Evolutionary conservation across 2,329 filamentous ascomycete genomes (phyloP).

Genomic region (Penicillium sp.): DNA sequence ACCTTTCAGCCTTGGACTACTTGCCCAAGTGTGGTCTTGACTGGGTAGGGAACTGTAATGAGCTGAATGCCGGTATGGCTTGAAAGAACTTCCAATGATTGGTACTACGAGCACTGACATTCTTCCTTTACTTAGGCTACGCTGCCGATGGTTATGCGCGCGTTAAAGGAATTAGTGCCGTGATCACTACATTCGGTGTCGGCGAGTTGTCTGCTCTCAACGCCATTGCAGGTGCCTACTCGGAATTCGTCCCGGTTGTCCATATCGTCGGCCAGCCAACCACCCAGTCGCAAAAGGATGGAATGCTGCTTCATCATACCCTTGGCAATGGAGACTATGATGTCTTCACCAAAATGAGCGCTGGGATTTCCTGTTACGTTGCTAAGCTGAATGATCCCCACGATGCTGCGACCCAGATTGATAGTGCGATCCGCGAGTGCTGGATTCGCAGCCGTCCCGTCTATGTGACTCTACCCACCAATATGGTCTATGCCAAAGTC

Average conservation of each 20-base stretch:
- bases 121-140: constrained; percentile 53
- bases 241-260: constrained; percentile 69
- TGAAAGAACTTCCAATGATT: not conserved
- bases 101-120: not conserved
- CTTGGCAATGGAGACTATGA: constrained; percentile 77
- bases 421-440: constrained; percentile 73
- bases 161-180: constrained; percentile 67
- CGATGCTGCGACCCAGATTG: constrained; percentile 73
- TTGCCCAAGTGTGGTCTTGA: constrained; percentile 54
- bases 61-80: constrained; percentile 56
- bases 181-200: constrained; percentile 76
- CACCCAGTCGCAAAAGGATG: constrained; percentile 48
- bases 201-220: constrained; percentile 69
- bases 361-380: constrained; percentile 68
- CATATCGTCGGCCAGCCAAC: constrained; percentile 60
- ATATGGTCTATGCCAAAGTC: constrained; percentile 75
- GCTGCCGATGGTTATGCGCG: constrained; percentile 79
- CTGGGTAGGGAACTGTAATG: constrained; percentile 64
- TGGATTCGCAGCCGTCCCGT: constrained; percentile 74
- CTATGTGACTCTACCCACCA: constrained; percentile 79
- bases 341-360: constrained; percentile 78
- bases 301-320: constrained; percentile 63
- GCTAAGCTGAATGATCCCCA: constrained; percentile 69
- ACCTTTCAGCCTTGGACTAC: constrained; percentile 62
- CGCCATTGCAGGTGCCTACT: constrained; percentile 71